Evolutionary conservation across 2,329 filamentous ascomycete genomes (phyloP).

Genomic region (Xylariaceae sp.): DNA sequence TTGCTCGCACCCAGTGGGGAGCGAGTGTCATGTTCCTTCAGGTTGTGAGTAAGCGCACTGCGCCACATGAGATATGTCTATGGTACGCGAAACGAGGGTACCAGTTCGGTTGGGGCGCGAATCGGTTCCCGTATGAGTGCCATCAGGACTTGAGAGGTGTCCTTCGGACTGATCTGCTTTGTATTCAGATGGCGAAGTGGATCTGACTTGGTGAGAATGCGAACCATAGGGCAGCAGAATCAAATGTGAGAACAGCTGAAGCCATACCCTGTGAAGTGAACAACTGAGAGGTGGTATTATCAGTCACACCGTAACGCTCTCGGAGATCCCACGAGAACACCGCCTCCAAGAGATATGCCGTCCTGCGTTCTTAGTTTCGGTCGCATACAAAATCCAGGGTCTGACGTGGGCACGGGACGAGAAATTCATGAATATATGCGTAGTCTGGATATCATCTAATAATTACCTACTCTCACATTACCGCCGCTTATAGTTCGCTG

Average conservation of each 20-base stretch:
- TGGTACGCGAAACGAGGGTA: slow-evolving; percentile 45
- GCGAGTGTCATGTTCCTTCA: slow-evolving; percentile 38
- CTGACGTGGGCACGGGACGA: background rate
- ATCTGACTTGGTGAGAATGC: slow-evolving; percentile 13
- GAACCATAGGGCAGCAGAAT: too few species aligned
- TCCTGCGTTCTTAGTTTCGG: too few species aligned
- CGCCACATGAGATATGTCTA: slow-evolving; percentile 5
- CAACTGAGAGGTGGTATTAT: too few species aligned
- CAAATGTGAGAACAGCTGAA: too few species aligned
- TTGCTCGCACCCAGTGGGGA: slow-evolving; percentile 33
- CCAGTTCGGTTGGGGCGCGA: slow-evolving; percentile 34
- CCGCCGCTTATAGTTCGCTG: slow-evolving; percentile 49
- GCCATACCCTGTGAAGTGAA: too few species aligned
- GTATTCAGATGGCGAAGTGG: slow-evolving; percentile 37
- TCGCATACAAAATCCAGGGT: background rate
- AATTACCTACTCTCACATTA: background rate
- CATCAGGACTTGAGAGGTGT: slow-evolving; percentile 33
- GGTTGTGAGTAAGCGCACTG: slow-evolving; percentile 40
- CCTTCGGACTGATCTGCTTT: slow-evolving; percentile 41
- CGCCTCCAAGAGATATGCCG: too few species aligned
- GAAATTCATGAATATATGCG: background rate
- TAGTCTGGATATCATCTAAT: background rate
- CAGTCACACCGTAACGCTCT: background rate
- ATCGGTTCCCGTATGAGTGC: slow-evolving; percentile 39
- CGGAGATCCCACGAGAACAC: background rate